phyloP scores from a whole-genome alignment of 2,329 filamentous ascomycete species.

The Colletotrichum destructivum region DNA sequence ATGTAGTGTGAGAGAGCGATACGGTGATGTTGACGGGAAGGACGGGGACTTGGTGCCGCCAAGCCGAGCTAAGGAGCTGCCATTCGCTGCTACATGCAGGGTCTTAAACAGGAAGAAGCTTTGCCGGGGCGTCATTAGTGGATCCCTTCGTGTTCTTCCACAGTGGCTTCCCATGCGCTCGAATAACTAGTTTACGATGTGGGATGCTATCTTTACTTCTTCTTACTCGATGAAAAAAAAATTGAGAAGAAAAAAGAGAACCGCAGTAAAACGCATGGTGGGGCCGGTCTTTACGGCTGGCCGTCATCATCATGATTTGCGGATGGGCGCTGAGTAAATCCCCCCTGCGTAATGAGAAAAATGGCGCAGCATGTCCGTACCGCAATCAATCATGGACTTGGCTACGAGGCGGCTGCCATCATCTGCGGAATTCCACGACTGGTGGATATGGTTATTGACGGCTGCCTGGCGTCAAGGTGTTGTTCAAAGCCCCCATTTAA shows the following conservation, averaged over 20 bases:
- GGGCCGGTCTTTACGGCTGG: too few species aligned
- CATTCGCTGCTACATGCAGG: constrained; percentile 11
- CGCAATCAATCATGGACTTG: not conserved
- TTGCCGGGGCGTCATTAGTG: constrained; percentile 5
- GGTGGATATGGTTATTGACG: not conserved
- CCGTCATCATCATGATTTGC: not conserved
- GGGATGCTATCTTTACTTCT: not conserved
- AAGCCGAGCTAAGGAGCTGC: constrained; percentile 8
- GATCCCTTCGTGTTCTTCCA: not conserved
- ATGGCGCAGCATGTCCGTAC: not conserved
- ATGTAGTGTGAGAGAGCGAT: not conserved
- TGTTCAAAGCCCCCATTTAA: not conserved
- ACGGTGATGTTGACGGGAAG: not conserved
- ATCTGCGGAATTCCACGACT: constrained; percentile 3
- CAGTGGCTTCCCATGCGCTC: not conserved
- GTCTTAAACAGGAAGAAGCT: constrained; percentile 21
- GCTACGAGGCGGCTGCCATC: constrained; percentile 1
- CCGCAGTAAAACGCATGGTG: too few species aligned
- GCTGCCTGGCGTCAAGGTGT: constrained; percentile 2
- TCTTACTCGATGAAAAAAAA: too few species aligned
- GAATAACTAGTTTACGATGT: not conserved
- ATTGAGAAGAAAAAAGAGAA: too few species aligned
- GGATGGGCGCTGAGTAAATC: constrained; percentile 1
- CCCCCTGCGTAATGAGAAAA: not conserved
- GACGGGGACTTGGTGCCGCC: not conserved